Percentiles rank a stretch among this genome's conserved stretches.
phyloP scores from a whole-genome alignment of 108 stramenopile genomes.

The Aurantiochytrium sp. region DNA sequence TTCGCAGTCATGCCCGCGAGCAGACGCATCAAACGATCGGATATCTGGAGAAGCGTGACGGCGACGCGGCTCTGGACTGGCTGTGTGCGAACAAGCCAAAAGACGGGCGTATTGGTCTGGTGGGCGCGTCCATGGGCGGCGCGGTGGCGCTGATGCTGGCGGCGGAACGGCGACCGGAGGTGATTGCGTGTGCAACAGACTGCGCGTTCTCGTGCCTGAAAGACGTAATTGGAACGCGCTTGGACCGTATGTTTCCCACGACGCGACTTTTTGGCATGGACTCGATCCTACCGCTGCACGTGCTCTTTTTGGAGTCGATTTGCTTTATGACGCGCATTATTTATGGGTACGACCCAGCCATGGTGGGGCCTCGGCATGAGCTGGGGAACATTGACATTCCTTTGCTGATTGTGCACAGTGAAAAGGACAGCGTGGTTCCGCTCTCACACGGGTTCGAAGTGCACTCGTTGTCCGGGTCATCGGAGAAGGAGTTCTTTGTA shows the following conservation, averaged over 20 bases:
- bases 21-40: not conserved
- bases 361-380: not conserved
- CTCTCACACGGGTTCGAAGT: slow-evolving; percentile 5
- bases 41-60: not conserved
- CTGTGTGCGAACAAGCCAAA: not conserved
- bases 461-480: not conserved
- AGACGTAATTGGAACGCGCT: not conserved
- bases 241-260: not conserved
- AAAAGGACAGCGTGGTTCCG: not conserved
- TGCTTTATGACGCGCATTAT: not conserved
- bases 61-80: not conserved
- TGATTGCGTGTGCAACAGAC: slow-evolving; percentile 2
- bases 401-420: not conserved
- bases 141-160: not conserved
- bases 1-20: not conserved
- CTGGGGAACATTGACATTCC: not conserved
- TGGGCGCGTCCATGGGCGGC: slow-evolving; percentile 7
- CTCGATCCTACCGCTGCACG: not conserved
- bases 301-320: not conserved
- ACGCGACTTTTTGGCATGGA: not conserved
- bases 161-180: not conserved
- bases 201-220: not conserved
- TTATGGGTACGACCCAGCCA: not conserved
- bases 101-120: not conserved
- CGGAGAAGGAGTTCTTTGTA: not conserved